These are phyloP conservation scores for Guadua angustifolia DNA, from an alignment of 176 grass and related monocot genomes.

Conservation along the genomic window DNA sequence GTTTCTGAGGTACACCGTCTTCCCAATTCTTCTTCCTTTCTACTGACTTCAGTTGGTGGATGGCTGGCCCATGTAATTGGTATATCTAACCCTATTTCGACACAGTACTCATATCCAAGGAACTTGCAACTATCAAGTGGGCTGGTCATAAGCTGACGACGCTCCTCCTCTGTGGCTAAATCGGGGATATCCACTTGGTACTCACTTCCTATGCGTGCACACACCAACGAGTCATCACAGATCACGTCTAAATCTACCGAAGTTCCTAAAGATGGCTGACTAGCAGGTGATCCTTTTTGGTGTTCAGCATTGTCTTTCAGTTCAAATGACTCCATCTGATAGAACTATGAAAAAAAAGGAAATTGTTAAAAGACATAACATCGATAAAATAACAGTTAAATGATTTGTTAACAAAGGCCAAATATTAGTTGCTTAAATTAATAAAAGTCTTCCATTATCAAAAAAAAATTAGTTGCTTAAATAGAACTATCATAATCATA, in stretches of 20 bases:
- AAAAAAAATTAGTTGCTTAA: too few relatives aligned
- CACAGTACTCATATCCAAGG: conserved; percentile 32
- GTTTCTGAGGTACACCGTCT: background rate
- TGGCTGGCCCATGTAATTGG: conserved; percentile 46
- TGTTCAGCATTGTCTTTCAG: background rate
- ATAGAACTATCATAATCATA: too few relatives aligned
- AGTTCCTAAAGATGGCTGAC: conserved; percentile 28
- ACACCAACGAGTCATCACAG: conserved; percentile 44
- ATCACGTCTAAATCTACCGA: conserved; percentile 35
- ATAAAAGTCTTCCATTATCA: too few relatives aligned
- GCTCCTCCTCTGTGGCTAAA: conserved; percentile 32
- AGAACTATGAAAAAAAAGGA: background rate
- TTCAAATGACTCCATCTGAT: conserved; percentile 16
- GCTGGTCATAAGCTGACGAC: background rate
- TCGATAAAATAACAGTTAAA: conserved; percentile 3
- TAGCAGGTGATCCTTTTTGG: too few relatives aligned
- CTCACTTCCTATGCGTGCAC: conserved; percentile 50
- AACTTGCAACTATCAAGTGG: conserved; percentile 7
- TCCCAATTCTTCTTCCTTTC: conserved; percentile 28
- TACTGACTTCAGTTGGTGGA: background rate
- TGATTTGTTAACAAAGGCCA: background rate
- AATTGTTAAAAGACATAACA: background rate
- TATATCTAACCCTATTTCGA: conserved; percentile 40
- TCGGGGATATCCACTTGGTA: conserved; percentile 59
- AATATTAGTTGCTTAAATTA: too few relatives aligned